Evolutionary conservation across 2,329 filamentous ascomycete genomes (phyloP).

Genomic region (Rosellinia necatrix): DNA sequence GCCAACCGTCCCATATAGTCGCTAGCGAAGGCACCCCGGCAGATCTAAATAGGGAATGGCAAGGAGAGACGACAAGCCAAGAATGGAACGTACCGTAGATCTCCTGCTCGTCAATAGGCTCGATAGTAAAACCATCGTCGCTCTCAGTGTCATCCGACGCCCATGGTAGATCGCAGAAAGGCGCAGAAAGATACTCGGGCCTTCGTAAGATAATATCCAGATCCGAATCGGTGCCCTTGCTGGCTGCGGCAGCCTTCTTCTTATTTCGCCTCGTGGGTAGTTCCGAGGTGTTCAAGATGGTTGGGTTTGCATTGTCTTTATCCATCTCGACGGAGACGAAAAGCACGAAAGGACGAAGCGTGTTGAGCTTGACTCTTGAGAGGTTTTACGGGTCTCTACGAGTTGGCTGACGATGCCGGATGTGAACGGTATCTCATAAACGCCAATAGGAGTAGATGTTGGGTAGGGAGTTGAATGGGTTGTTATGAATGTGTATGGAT

Average conservation of each 20-base stretch:
- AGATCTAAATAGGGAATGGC: not conserved
- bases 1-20: not conserved
- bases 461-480: not conserved
- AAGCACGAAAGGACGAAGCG: not conserved
- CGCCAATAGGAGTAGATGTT: not conserved
- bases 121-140: conserved; percentile 66
- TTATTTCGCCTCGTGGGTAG: conserved; percentile 77
- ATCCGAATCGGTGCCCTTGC: conserved; percentile 52
- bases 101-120: conserved; percentile 95
- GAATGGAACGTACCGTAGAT: conserved; percentile 73
- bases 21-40: no score
- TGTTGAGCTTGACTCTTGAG: no score
- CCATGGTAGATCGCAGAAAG: conserved; percentile 46
- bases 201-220: conserved; percentile 53
- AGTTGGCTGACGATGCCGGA: not conserved
- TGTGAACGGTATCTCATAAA: not conserved
- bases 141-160: conserved; percentile 44
- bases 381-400: no score
- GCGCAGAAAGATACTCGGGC: conserved; percentile 49
- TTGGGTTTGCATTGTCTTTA: conserved; percentile 84
- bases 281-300: conserved; percentile 85
- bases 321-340: conserved; percentile 40
- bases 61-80: not conserved
- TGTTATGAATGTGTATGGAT: not conserved
- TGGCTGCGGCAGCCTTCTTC: conserved; percentile 51